Base-by-base conservation (phyloP, 768 basidiomycete genomes). In the Steccherinum ochraceum region DNA sequence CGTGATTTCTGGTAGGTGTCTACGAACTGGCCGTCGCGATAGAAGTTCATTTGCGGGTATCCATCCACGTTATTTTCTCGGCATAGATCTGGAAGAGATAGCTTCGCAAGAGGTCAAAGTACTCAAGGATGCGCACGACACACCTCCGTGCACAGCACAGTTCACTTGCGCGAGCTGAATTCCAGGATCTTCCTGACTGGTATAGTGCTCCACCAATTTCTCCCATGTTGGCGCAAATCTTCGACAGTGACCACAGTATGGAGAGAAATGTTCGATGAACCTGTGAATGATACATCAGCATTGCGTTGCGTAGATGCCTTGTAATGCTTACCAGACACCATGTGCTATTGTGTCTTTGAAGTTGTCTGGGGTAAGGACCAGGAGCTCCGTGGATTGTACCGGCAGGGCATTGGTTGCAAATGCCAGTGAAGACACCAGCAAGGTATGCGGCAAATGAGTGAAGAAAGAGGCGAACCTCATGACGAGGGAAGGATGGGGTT, bases 221-320 rank as follows among this genome's bases (percentile, higher is more conserved):
- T 81, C 72, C 92, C 93, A 96, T 23, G 84, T 91, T 0, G 93
- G 86, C 10, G 81, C 83, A 58, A 96, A 95, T 0, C 69, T 64
- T 25, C 75, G 73, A 66, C 93, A 96, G 62, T 95, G 93, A 3
- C 66, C 63, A 59, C 93, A 96, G 61, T 83, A 85, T 0, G 93
- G 93, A 1, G 89, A 93, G 64, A 81, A 96, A 65, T 89, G 86
- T 59, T 95, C 92, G 45, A 95, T 72, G 52, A 94, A 82, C 83
- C 83, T 76, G 54, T 24, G 16, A 24, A 11, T 20, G 40, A 39
- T n/a, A n/a, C n/a, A n/a, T n/a, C n/a, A n/a, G n/a, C n/a, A n/a
- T n/a, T n/a, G n/a, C n/a, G n/a, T n/a, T n/a, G n/a, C n/a, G n/a
- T 20, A 7, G 18, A 41, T 23, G 30, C 3, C n/a, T 43, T 40